Evolutionary conservation across 768 basidiomycete genomes (phyloP).

Genomic region (Podaxis sp.): DNA sequence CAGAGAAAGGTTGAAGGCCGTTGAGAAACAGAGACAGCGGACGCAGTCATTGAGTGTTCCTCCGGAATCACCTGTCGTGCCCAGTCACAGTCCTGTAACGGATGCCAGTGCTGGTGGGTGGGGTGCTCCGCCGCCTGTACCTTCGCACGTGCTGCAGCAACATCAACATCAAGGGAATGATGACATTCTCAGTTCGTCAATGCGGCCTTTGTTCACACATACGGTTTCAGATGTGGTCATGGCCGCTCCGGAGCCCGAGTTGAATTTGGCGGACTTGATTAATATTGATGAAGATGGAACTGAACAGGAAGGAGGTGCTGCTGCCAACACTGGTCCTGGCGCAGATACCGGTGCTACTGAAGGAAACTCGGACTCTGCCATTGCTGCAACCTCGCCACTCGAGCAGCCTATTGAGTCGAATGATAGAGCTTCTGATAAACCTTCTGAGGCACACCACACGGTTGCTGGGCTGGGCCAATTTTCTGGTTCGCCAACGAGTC

Average conservation of each 20-base stretch:
- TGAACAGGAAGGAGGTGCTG: conserved; percentile 24
- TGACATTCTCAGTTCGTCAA: conserved; percentile 12
- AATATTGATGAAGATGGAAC: conserved; percentile 66
- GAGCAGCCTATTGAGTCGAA: conserved; percentile 5
- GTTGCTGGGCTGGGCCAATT: conserved; percentile 15
- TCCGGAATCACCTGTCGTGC: conserved; percentile 64
- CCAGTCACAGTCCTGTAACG: conserved; percentile 32
- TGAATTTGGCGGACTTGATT: conserved; percentile 72
- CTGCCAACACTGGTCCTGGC: neutral
- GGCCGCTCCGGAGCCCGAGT: conserved; percentile 46
- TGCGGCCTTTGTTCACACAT: conserved; percentile 25
- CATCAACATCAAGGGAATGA: conserved; percentile 17
- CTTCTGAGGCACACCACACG: conserved; percentile 3
- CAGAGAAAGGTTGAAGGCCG: conserved; percentile 52
- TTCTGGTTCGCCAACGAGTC: conserved; percentile 16
- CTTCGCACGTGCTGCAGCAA: conserved; percentile 38
- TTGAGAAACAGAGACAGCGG: conserved; percentile 36
- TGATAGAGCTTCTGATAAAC: neutral
- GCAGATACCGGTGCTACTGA: conserved; percentile 16
- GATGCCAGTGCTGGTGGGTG: conserved; percentile 30
- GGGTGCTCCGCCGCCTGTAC: conserved; percentile 60
- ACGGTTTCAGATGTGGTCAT: conserved; percentile 31
- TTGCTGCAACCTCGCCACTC: conserved; percentile 3
- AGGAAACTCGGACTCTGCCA: conserved; percentile 14
- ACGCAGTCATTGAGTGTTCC: conserved; percentile 59